Evolutionary conservation across 495 filamentous ascomycete species (phyloP).

Genomic region (Penicillium bovifimosum): DNA sequence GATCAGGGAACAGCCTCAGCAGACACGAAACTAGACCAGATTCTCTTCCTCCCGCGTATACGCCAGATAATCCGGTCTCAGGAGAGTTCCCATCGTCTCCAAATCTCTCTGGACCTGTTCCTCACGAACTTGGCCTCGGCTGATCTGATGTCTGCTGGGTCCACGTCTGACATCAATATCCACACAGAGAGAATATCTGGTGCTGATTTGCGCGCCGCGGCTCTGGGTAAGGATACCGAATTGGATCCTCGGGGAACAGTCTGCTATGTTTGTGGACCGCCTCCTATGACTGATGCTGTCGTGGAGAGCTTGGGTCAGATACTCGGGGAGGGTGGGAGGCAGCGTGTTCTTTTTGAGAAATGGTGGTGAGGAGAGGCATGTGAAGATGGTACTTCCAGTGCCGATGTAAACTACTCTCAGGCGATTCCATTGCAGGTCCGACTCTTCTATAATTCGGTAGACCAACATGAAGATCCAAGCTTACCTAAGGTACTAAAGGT

Average conservation of each 20-base stretch:
- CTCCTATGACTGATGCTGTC: slow-evolving; percentile 73
- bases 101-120: slow-evolving; percentile 36
- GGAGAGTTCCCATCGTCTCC: slow-evolving; percentile 23
- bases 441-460: neutral
- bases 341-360: slow-evolving; percentile 71
- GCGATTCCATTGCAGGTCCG: neutral
- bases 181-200: slow-evolving; percentile 9
- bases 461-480: neutral
- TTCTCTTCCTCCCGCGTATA: slow-evolving; percentile 54
- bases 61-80: slow-evolving; percentile 36
- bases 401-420: neutral
- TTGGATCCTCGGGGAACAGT: slow-evolving; percentile 46
- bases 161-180: slow-evolving; percentile 40
- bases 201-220: slow-evolving; percentile 42
- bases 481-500: neutral
- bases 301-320: slow-evolving; percentile 49
- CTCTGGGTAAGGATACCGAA: slow-evolving; percentile 33
- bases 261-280: slow-evolving; percentile 76
- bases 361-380: slow-evolving; percentile 61
- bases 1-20: slow-evolving; percentile 15
- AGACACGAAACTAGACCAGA: slow-evolving; percentile 51
- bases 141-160: slow-evolving; percentile 1
- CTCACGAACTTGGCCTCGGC: slow-evolving; percentile 25
- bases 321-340: slow-evolving; percentile 44
- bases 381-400: neutral